Evolutionary conservation across 225 moss, liverwort and hornwort genomes (phyloP).

Genomic region (Rhytidiadelphus loreus): DNA sequence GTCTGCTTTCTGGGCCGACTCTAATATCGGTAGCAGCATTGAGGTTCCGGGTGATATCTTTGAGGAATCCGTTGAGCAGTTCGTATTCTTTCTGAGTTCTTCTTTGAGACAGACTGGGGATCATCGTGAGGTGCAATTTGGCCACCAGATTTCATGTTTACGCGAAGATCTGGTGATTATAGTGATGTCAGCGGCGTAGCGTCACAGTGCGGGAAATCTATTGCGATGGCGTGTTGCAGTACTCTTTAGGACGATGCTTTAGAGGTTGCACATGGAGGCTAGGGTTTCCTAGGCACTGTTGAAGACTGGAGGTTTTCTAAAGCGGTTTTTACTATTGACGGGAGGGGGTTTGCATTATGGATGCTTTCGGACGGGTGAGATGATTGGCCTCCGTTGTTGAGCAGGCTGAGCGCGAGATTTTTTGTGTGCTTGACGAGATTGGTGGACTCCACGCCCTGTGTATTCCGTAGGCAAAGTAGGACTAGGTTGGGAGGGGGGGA

Average conservation of each 20-base stretch:
- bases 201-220: not conserved
- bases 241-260: not conserved
- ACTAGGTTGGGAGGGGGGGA: not conserved
- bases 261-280: constrained; percentile 14
- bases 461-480: not conserved
- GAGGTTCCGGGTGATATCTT: not conserved
- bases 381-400: constrained; percentile 25
- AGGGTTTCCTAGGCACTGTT: constrained; percentile 23
- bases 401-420: not conserved
- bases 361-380: constrained; percentile 8
- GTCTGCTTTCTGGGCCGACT: not conserved
- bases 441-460: not conserved
- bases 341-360: not conserved
- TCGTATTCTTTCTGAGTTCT: not conserved
- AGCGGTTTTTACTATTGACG: not conserved
- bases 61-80: not conserved
- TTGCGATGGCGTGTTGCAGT: not conserved
- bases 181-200: not conserved
- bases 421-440: not conserved
- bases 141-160: not conserved
- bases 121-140: not conserved
- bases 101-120: not conserved
- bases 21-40: not conserved
- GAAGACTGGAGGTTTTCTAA: not conserved
- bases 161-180: constrained; percentile 13